These are phyloP conservation scores for Chrysopogon serrulatus DNA, from an alignment of 176 grass and related monocot species.

Conservation along the genomic window DNA sequence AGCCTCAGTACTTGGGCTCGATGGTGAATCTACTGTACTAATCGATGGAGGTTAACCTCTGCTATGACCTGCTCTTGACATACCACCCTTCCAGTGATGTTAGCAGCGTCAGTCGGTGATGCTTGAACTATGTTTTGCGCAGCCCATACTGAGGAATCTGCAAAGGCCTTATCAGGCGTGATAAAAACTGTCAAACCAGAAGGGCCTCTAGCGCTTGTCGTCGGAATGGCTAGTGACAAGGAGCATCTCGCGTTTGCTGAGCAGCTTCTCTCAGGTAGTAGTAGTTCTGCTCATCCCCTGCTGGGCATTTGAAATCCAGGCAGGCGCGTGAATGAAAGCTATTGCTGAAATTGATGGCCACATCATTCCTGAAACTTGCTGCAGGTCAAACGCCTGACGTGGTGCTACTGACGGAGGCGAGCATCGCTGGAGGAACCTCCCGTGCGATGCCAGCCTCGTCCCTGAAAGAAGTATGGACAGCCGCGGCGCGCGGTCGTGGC, in stretches of 20 bases:
- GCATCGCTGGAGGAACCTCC: constrained; percentile 62
- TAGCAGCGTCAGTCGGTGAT: neutral
- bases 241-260: constrained; percentile 69
- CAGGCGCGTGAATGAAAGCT: neutral
- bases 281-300: neutral
- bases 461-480: constrained; percentile 52
- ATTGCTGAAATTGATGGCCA: neutral
- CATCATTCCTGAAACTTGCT: neutral
- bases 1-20: constrained; percentile 41
- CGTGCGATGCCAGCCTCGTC: constrained; percentile 35
- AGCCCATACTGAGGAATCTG: constrained; percentile 89
- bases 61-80: neutral
- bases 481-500: constrained; percentile 30
- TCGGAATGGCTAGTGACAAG: constrained; percentile 89
- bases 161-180: constrained; percentile 64
- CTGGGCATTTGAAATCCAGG: neutral
- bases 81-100: neutral
- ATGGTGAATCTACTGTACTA: constrained; percentile 39
- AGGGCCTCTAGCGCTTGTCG: constrained; percentile 57
- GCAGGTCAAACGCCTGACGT: constrained; percentile 58
- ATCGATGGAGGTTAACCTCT: constrained; percentile 63
- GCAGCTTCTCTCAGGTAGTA: constrained; percentile 67
- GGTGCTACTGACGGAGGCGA: constrained; percentile 62
- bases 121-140: constrained; percentile 25
- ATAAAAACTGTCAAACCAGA: constrained; percentile 43